Evolutionary conservation across 2,329 filamentous ascomycete genomes (phyloP), one percentile per base, ranked within the genome.

Genomic region (Hymenoscyphus albidus): DNA sequence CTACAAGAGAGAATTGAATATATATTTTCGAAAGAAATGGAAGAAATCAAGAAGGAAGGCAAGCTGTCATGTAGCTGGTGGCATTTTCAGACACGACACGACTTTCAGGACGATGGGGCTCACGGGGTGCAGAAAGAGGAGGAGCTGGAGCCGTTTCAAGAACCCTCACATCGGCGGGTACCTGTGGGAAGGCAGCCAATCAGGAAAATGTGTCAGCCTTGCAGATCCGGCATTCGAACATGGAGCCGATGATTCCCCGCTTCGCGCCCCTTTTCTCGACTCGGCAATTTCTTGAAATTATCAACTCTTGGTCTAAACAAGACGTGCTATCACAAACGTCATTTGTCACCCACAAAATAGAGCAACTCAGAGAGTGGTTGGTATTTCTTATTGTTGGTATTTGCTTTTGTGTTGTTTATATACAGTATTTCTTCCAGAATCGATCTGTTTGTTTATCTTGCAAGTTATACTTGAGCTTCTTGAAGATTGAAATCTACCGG

Each of bases 181-280:
- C n/a, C 7, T 3, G 13, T 18, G 22, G n/a, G 7, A 27, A 51
- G 44, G 44, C 44, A 27, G 38, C 42, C 35, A 58, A 62, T 40
- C 57, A 62, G 3, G 35, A 22, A 54, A 75, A 96, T 91, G 18
- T 3, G 18, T 22, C 22, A 51, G 44, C 44, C 44, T 51, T 10
- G n/a, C 44, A 51, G 44, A 16, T 27, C 16, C 42, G 44, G 5
- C 16, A 10, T 22, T 10, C 44, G n/a, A 18, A 22, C 9, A 51
- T 10, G 22, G 44, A 51, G 44, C 44, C 44, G 44, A 51, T 9
- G 42, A 35, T 5, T 7, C 9, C 35, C 35, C 35, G 35, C 35
- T 35, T 35, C 35, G 4, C 9, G 35, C 35, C 35, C 35, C 42
- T 44, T 44, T 44, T n/a, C 42, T 18, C 42, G 35, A 10, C 9